phyloP scores from a whole-genome alignment of 2,329 filamentous ascomycete genomes.

The Apiospora marii region DNA sequence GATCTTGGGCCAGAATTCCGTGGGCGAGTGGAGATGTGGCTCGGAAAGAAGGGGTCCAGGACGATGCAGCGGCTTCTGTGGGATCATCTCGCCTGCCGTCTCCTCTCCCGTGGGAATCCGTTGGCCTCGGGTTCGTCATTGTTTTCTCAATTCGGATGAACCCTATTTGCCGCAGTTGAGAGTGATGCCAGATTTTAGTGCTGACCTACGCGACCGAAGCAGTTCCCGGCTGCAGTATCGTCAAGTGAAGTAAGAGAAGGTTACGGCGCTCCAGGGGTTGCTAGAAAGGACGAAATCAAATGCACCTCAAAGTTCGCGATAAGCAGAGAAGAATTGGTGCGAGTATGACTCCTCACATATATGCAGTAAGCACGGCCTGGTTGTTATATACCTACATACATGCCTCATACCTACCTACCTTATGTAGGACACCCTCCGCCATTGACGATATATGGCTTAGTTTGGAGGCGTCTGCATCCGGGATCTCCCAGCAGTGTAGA shows the following conservation, averaged over 20 bases:
- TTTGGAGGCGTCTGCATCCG: neutral
- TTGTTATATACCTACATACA: neutral
- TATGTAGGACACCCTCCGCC: neutral
- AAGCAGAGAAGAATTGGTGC: neutral
- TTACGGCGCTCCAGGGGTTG: neutral
- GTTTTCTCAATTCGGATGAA: neutral
- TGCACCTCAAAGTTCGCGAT: neutral
- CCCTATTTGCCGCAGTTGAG: neutral
- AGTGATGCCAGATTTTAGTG: neutral
- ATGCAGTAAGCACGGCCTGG: neutral
- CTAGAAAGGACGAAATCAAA: neutral
- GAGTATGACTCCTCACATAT: neutral
- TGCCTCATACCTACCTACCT: neutral
- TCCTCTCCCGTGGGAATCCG: conserved; percentile 35
- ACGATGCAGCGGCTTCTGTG: conserved; percentile 34
- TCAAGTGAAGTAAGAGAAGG: neutral
- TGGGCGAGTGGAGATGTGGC: conserved; percentile 72
- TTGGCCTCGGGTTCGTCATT: conserved; percentile 35
- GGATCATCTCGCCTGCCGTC: conserved; percentile 30
- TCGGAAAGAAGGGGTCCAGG: conserved; percentile 58
- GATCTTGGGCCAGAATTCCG: conserved; percentile 69
- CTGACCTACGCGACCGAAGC: neutral
- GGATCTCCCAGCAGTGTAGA: conserved; percentile 1
- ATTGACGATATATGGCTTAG: conserved; percentile 13
- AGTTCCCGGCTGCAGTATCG: neutral